Percentiles rank a stretch among this genome's conserved stretches.
Evolutionary conservation across 2,329 filamentous ascomycete genomes (phyloP).

Genomic region (Talaromyces sp.): DNA sequence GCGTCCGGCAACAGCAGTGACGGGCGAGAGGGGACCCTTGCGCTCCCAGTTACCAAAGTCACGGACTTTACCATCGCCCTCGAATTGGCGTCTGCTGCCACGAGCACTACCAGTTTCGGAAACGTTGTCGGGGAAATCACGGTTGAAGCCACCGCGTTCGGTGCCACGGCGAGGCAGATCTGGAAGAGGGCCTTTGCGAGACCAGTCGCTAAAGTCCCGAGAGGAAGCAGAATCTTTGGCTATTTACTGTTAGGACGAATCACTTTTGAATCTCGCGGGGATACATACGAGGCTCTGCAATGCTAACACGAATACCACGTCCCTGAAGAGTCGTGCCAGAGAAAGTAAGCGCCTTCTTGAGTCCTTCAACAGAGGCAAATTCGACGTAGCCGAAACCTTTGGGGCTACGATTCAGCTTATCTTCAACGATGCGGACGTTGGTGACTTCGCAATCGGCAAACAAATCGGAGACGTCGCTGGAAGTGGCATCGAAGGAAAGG

Average conservation of each 20-base stretch:
- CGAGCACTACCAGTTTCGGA: slow-evolving; percentile 63
- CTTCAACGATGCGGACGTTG: slow-evolving; percentile 93
- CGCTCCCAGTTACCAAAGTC: slow-evolving; percentile 93
- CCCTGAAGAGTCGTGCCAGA: slow-evolving; percentile 82
- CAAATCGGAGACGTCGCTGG: slow-evolving; percentile 78
- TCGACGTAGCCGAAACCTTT: slow-evolving; percentile 99
- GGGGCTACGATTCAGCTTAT: slow-evolving; percentile 86
- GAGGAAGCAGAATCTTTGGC: slow-evolving; percentile 74
- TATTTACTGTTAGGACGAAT: slow-evolving; percentile 37
- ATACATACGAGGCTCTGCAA: slow-evolving; percentile 86
- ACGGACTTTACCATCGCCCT: slow-evolving; percentile 69
- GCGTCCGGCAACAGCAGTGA: slow-evolving; percentile 48
- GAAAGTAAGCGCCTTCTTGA: slow-evolving; percentile 84
- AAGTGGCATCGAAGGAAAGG: slow-evolving; percentile 88
- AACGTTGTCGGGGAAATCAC: slow-evolving; percentile 50
- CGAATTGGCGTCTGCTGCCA: slow-evolving; percentile 63
- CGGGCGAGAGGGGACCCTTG: slow-evolving; percentile 81
- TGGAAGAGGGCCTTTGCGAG: slow-evolving; percentile 83
- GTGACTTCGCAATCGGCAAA: slow-evolving; percentile 81
- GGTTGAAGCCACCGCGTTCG: slow-evolving; percentile 55
- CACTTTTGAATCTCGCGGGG: not conserved
- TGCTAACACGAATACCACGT: slow-evolving; percentile 85
- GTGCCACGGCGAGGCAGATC: slow-evolving; percentile 63
- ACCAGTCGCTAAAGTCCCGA: slow-evolving; percentile 86
- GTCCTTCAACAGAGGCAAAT: slow-evolving; percentile 79